Evolutionary conservation across 441 rosid genomes (phyloP), one percentile per base, ranked within the genome.

Genomic region (Gossypium davidsonii): DNA sequence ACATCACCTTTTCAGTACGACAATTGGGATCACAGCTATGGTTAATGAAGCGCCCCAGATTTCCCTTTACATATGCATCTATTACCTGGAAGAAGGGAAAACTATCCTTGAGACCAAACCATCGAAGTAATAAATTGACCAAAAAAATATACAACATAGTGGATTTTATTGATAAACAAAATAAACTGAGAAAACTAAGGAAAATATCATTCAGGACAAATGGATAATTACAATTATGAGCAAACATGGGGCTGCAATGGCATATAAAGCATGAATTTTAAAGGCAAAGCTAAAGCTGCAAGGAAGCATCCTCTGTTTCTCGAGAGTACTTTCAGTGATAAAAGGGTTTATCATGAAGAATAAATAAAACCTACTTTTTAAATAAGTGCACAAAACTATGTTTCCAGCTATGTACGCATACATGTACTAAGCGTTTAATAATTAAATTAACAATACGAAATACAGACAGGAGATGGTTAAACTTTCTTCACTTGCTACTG

Each of bases 1-100:
- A 11, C 55, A 17, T 62, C 15, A 62, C 99, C 98, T 96, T 96
- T 84, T 96, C 98, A 21, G 99, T 96, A 60, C 95, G 93, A 80
- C 99, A 93, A 83, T 93, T 96, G 71, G 99, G 99, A 82, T 94
- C 92, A 79, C 99, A 94, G 73, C 99, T 94, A 79, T 94, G 99
- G 85, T 96, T 96, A 57, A 96, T 91, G 84, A 96, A 96, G 77
- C 98, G 97, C 71, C 98, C 99, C 88, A 96, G 73, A 78, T 96
- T 96, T 70, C 98, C 99, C 85, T 96, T 93, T 5, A 84, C 90
- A 80, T 92, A 91, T 39, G 99, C 99, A 83, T 93, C 98, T 70
- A 93, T 96, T 63, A 96, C 97, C 99, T 96, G 95, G 79, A 76
- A 83, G 51, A 60, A 21, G 5, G 34, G 49, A 62, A 72, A 49